A percentile compares a stretch with the other conserved stretches of the same genome.
Evolutionary conservation across 345 rosid genomes (phyloP).

Genomic region (Durio zibethinus): DNA sequence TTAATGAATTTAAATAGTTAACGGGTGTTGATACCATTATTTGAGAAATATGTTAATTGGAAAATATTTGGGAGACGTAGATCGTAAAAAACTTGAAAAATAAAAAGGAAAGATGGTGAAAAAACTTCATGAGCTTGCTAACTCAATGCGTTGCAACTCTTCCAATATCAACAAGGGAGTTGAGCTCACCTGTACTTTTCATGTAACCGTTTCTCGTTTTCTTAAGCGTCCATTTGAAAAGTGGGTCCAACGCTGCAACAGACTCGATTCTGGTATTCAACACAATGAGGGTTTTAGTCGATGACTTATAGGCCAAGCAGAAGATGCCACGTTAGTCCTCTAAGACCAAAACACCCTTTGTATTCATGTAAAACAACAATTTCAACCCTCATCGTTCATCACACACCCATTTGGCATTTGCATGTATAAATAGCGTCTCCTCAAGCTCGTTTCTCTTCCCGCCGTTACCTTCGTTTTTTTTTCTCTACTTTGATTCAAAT

Average conservation of each 20-base stretch:
- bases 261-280: neutral
- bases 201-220: neutral
- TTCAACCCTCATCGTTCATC: neutral
- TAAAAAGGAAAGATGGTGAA: neutral
- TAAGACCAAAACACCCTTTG: neutral
- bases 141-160: neutral
- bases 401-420: too few relatives aligned
- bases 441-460: conserved; percentile 13
- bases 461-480: conserved; percentile 15
- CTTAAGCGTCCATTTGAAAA: neutral
- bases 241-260: neutral
- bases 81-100: too few relatives aligned
- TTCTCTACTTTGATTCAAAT: conserved; percentile 24
- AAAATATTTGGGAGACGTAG: too few relatives aligned
- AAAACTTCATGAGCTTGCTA: neutral
- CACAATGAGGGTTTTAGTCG: neutral
- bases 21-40: too few relatives aligned
- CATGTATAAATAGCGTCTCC: conserved; percentile 13
- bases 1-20: too few relatives aligned
- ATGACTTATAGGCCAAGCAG: neutral
- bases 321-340: neutral
- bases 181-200: neutral
- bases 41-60: too few relatives aligned
- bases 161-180: neutral
- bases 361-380: neutral